phyloP scores from a whole-genome alignment of 2,329 filamentous ascomycete genomes.

The Fusarium sp. region DNA sequence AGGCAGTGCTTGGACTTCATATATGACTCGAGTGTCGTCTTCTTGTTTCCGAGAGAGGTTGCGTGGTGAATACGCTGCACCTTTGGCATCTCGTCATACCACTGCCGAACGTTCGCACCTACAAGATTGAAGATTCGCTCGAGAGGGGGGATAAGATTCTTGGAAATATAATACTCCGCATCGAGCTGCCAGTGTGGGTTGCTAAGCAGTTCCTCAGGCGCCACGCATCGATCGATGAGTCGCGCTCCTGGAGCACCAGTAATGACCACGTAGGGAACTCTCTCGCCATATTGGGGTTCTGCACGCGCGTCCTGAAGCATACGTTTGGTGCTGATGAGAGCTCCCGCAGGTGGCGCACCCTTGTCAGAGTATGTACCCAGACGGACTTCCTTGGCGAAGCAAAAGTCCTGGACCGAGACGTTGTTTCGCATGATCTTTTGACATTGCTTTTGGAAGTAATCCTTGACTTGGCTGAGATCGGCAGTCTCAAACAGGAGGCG shows the following conservation, averaged over 20 bases:
- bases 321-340: constrained; percentile 84
- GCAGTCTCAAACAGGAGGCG: constrained; percentile 90
- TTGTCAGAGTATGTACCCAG: constrained; percentile 86
- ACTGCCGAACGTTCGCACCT: constrained; percentile 87
- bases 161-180: constrained; percentile 95
- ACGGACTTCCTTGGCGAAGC: constrained; percentile 92
- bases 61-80: constrained; percentile 74
- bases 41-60: constrained; percentile 56
- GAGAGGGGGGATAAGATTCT: constrained; percentile 93
- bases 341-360: constrained; percentile 85
- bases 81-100: constrained; percentile 98
- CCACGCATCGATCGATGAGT: constrained; percentile 89
- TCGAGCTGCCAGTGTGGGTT: constrained; percentile 86
- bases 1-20: constrained; percentile 85
- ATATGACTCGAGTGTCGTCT: constrained; percentile 92
- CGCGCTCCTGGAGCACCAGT: constrained; percentile 87
- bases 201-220: constrained; percentile 83
- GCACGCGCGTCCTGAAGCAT: constrained; percentile 89
- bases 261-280: constrained; percentile 93
- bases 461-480: constrained; percentile 89
- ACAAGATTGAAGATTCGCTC: constrained; percentile 98
- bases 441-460: constrained; percentile 91
- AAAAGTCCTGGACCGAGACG: constrained; percentile 94
- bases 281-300: constrained; percentile 94
- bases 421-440: constrained; percentile 90